Evolutionary conservation across 2,329 filamentous ascomycete genomes (phyloP).

Genomic region (Stagonosporopsis chrysanthemi): DNA sequence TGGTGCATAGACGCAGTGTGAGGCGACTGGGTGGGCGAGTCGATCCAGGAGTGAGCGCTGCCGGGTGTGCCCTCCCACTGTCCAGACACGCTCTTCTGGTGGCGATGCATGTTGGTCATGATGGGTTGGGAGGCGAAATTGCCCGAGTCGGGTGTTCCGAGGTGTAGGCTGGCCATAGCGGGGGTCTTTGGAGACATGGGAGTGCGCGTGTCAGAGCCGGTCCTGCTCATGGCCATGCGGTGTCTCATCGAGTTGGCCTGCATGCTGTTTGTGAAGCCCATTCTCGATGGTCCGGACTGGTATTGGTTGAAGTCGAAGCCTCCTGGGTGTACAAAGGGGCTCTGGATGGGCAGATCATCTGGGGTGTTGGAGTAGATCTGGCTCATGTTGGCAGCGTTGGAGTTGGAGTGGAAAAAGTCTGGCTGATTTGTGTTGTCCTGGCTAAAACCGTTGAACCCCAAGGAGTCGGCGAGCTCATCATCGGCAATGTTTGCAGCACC

Average conservation of each 20-base stretch:
- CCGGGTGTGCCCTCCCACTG: constrained; percentile 90
- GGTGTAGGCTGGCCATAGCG: constrained; percentile 73
- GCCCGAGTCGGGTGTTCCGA: constrained; percentile 74
- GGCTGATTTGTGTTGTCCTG: constrained; percentile 65
- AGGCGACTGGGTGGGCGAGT: constrained; percentile 88
- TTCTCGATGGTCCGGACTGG: constrained; percentile 69
- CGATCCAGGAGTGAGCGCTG: constrained; percentile 84
- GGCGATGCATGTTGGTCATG: constrained; percentile 69
- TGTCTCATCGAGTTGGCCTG: constrained; percentile 43
- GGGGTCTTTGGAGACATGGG: constrained; percentile 90
- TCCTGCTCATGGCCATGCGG: constrained; percentile 62
- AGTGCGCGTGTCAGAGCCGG: constrained; percentile 73
- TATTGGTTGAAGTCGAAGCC: constrained; percentile 82
- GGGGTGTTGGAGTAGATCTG: constrained; percentile 86
- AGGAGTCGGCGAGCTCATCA: constrained; percentile 81
- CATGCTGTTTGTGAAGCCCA: constrained; percentile 43
- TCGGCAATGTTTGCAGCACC: constrained; percentile 83
- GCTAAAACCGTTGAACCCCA: constrained; percentile 65
- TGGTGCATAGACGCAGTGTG: constrained; percentile 71
- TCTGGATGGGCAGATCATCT: constrained; percentile 90
- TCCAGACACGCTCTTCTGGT: constrained; percentile 84
- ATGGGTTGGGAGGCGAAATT: constrained; percentile 82
- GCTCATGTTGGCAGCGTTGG: constrained; percentile 70
- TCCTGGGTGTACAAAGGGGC: constrained; percentile 75
- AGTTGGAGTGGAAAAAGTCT: constrained; percentile 58